Evolutionary conservation across 768 basidiomycete genomes (phyloP).

Genomic region (Phlegmacium glaucopus): DNA sequence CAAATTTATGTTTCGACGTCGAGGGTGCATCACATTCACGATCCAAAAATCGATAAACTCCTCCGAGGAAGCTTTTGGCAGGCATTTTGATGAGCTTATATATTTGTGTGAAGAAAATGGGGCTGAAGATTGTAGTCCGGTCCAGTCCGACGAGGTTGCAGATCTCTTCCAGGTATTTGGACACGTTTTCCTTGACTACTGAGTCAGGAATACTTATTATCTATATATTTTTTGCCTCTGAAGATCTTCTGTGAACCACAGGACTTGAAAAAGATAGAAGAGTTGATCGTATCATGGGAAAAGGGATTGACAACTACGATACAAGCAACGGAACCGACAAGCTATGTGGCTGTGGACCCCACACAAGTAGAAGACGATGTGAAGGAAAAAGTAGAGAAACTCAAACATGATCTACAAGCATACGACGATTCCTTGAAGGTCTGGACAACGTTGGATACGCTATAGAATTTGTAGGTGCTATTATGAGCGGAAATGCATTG

Average conservation of each 20-base stretch:
- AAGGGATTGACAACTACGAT: constrained; percentile 22
- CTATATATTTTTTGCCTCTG: not conserved
- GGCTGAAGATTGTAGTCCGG: no score
- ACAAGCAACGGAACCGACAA: constrained; percentile 42
- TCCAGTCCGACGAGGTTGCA: not conserved
- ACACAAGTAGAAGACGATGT: constrained; percentile 33
- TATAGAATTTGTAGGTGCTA: not conserved
- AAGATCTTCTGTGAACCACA: constrained; percentile 21
- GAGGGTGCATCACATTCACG: constrained; percentile 41
- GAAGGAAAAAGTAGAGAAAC: constrained; percentile 34
- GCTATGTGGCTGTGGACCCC: constrained; percentile 49
- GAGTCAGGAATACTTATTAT: not conserved
- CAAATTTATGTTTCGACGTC: constrained; percentile 59
- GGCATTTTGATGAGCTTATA: constrained; percentile 24
- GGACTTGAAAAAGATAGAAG: constrained; percentile 13
- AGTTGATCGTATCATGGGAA: constrained; percentile 11
- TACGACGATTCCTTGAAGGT: constrained; percentile 58
- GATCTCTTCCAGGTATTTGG: not conserved
- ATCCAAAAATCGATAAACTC: constrained; percentile 28
- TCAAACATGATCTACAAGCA: constrained; percentile 53
- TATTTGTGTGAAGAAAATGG: no score
- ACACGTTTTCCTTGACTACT: not conserved
- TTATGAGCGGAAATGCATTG: not conserved
- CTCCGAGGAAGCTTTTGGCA: constrained; percentile 40
- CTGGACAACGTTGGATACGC: constrained; percentile 41